Conservation (phyloP, 345 rosid genomes). For the Populus ilicifolia region DNA sequence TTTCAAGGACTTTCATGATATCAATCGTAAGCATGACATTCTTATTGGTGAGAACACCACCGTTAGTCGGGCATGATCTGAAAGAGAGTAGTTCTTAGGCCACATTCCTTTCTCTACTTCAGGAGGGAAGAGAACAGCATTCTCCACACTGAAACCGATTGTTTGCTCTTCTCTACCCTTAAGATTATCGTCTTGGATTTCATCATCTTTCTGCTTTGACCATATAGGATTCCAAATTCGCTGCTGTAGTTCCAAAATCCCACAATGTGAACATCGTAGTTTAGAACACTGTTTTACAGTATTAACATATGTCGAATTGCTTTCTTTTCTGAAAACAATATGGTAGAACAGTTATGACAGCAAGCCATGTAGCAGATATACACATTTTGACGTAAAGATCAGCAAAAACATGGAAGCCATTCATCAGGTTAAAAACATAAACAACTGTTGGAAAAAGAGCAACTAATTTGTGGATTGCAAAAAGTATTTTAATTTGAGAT, state of each 20-base stretch:
- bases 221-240: constrained; percentile 68
- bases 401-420: neutral
- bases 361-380: neutral
- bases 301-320: neutral
- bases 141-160: constrained; percentile 68
- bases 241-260: constrained; percentile 46
- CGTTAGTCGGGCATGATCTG: constrained; percentile 86
- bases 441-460: neutral
- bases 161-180: constrained; percentile 48
- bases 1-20: neutral
- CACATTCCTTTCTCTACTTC: constrained; percentile 91
- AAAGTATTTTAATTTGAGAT: neutral
- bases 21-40: constrained; percentile 44
- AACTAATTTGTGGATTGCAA: neutral
- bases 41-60: constrained; percentile 75
- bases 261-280: constrained; percentile 1
- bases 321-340: neutral
- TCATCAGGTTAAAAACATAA: neutral
- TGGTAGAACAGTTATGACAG: neutral
- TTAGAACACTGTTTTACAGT: neutral
- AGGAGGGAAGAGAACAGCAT: constrained; percentile 72
- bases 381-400: neutral
- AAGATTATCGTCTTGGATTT: constrained; percentile 22
- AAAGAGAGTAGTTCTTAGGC: constrained; percentile 82
- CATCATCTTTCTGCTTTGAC: constrained; percentile 48